Conservation (phyloP, 2,329 filamentous ascomycete species). For the Talaromyces sp. region DNA sequence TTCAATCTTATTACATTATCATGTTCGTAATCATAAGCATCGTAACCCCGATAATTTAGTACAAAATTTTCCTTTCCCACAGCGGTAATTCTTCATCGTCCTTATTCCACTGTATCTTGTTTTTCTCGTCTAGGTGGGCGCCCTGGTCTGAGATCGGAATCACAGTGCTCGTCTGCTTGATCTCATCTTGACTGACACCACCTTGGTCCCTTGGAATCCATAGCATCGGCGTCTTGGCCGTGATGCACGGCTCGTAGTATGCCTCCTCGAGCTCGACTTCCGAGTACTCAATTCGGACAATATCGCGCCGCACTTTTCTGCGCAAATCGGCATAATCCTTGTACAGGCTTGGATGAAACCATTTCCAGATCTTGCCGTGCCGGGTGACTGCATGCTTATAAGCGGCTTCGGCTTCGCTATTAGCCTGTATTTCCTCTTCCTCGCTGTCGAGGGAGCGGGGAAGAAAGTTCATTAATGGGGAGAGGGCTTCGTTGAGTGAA, state of each 20-base stretch:
- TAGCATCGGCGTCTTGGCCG: conserved; percentile 56
- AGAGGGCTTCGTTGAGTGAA: conserved; percentile 40
- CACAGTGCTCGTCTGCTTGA: conserved; percentile 64
- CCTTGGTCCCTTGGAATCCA: conserved; percentile 77
- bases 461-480: conserved; percentile 56
- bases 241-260: conserved; percentile 68
- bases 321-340: conserved; percentile 69
- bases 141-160: conserved; percentile 76
- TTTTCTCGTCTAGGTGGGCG: conserved; percentile 64
- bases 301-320: conserved; percentile 58
- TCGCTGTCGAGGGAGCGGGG: conserved; percentile 62
- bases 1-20: neutral
- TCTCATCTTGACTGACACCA: conserved; percentile 70
- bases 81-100: conserved; percentile 52
- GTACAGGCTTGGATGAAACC: conserved; percentile 68
- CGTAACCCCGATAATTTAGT: conserved; percentile 23
- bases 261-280: conserved; percentile 59
- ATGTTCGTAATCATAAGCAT: neutral
- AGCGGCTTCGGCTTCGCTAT: conserved; percentile 21
- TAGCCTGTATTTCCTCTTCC: conserved; percentile 42
- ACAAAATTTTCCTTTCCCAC: conserved; percentile 49
- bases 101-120: conserved; percentile 58
- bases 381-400: conserved; percentile 16
- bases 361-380: conserved; percentile 25
- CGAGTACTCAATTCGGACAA: conserved; percentile 56